Base-by-base conservation (phyloP, 2,329 filamentous ascomycete species). In the Aspergillus luchuensis region DNA sequence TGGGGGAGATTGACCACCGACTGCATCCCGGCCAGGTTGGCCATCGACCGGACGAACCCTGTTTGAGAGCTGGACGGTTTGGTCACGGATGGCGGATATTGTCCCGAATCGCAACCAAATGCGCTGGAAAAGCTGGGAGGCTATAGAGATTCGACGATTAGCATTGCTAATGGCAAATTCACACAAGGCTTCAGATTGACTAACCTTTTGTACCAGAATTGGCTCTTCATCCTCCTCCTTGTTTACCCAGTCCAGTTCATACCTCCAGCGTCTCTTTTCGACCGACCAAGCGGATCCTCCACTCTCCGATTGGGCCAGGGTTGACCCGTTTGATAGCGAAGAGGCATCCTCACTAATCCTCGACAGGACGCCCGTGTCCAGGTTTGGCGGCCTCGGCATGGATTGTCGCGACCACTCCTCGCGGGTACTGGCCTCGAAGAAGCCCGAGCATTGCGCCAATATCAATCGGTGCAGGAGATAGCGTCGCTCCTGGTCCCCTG, bases 381-480 rank as follows among this genome's bases (percentile, higher is more conserved):
- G 81, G 74, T 75, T 84, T 56, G 90, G 75, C 61, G 87, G 69
- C 57, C 67, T 59, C 28, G 67, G 43, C 1, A 63, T 59, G 47
- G 65, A 69, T 57, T 74, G 69, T 38, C 73, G 74, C 57, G 88
- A 87, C 91, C 91, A 96, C 73, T 93, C 89, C 59, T 89, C 87
- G 69, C 87, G 92, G 48, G 89, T 92, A 56, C 73, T 76, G 23
- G 91, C 90, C 76, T 96, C 91, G 74, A 98, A 98, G 81, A 97
- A 97, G 15, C 92, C 92, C 5, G 92, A 97, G 71, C 91, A 96
- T 76, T 96, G 91, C 33, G 91, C 89, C 67, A 98, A 81, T 43
- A 94, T 97, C 71, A 97, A 85, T 61, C 89, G 85, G 78, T 98
- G 94, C 59, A 98, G 83, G 50, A 97, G 83, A 74, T 97, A 98